Evolutionary conservation across 2,329 filamentous ascomycete genomes (phyloP).

Genomic region (Alternaria atra): DNA sequence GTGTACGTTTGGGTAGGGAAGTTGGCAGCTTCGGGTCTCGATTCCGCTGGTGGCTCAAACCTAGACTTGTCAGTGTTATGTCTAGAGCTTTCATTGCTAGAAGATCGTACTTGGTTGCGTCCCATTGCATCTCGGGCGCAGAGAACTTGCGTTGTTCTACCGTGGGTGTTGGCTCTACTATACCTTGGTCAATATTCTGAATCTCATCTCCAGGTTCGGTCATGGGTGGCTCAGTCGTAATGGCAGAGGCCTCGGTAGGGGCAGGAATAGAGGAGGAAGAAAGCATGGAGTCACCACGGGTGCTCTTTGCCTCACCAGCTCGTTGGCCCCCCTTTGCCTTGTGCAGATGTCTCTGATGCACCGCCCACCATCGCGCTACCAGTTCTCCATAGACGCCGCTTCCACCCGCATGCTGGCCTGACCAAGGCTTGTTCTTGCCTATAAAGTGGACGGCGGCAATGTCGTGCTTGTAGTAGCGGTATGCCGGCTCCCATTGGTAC

Average conservation of each 20-base stretch:
- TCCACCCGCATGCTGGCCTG: conserved; percentile 56
- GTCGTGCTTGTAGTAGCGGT: conserved; percentile 87
- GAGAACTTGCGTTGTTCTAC: conserved; percentile 62
- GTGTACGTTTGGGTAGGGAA: conserved; percentile 81
- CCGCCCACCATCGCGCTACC: conserved; percentile 88
- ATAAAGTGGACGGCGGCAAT: conserved; percentile 97
- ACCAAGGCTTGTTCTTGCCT: conserved; percentile 89
- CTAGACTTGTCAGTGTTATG: conserved; percentile 28
- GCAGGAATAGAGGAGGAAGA: conserved; percentile 25
- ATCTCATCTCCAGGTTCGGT: conserved; percentile 54
- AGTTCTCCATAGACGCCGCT: conserved; percentile 81
- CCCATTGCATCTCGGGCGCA: conserved; percentile 68
- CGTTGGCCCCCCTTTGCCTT: conserved; percentile 13
- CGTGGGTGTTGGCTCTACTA: conserved; percentile 55
- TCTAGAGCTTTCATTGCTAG: background rate
- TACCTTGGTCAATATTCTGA: conserved; percentile 56
- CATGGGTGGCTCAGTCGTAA: conserved; percentile 54
- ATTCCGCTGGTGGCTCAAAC: conserved; percentile 65
- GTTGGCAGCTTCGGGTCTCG: conserved; percentile 84
- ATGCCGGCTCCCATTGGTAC: conserved; percentile 97
- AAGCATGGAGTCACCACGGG: conserved; percentile 14
- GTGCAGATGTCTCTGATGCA: conserved; percentile 85
- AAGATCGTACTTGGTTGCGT: conserved; percentile 65
- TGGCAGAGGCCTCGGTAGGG: conserved; percentile 39
- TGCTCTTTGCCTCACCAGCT: conserved; percentile 19